These are phyloP conservation scores for Suillus subluteus DNA, from an alignment of 768 basidiomycete species.

Conservation along the genomic window DNA sequence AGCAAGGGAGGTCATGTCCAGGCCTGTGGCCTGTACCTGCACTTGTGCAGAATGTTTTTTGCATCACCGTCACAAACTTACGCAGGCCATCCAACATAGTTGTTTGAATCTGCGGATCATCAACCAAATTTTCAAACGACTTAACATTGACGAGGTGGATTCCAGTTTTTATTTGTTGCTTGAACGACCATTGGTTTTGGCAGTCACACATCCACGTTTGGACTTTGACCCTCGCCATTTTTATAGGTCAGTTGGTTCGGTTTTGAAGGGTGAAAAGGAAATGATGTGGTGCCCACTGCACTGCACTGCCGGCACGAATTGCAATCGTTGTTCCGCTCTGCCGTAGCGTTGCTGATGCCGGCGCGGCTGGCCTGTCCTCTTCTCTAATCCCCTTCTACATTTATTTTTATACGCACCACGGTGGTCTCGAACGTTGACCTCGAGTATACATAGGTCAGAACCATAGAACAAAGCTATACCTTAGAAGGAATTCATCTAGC, in stretches of 20 bases:
- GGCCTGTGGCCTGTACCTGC: not conserved
- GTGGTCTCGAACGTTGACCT: not conserved
- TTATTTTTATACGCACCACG: not conserved
- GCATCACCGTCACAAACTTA: not conserved
- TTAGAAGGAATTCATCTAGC: not conserved
- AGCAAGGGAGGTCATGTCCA: not conserved
- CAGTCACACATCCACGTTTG: not conserved
- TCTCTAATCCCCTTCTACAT: not conserved
- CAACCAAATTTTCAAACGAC: not conserved
- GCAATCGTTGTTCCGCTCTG: not conserved
- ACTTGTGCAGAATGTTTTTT: not conserved
- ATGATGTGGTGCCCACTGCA: not conserved
- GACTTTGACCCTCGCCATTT: not conserved
- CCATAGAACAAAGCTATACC: not conserved
- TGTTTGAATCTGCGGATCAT: not conserved
- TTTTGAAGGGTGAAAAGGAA: not conserved
- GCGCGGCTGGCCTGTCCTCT: not conserved
- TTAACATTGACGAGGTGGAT: not conserved
- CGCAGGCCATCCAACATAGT: not conserved
- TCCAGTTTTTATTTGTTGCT: not conserved
- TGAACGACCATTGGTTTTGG: not conserved
- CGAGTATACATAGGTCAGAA: not conserved
- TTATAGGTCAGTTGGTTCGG: not conserved
- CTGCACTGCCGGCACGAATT: not conserved
- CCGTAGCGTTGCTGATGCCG: not conserved